Evolutionary conservation across 1,139 yeast species (phyloP), one percentile per base, ranked within the genome.

Genomic region (Lodderomyces jiufengensis): DNA sequence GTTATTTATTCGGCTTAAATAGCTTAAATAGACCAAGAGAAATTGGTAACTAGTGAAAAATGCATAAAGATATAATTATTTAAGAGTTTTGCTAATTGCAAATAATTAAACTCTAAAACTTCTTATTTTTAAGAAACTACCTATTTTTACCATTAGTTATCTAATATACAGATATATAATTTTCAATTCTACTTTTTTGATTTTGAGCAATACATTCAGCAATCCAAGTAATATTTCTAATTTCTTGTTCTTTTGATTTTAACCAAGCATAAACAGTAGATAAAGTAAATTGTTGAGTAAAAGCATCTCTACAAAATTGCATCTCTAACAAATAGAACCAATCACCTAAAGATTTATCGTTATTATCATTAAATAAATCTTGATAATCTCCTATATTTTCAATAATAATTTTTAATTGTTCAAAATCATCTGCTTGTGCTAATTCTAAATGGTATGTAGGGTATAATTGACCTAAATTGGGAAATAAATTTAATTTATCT

Each of bases 181-280:
- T 82, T 50, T 80, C 82, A 42, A 84, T 81, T 63, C 88, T 78
- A 54, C 80, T 85, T 62, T 83, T 82, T 68, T 84, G 95, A 54
- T 81, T 82, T 57, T 84, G 94, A 31, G 92, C 90, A n/a, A n/a
- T n/a, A 67, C 99, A 94, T 66, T 94, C 99, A 32, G 97, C 95
- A 44, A 94, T 90, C 20, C 98, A 94, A 15, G 97, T 86, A 46
- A 94, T 81, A 59, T 94, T 94, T 61, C 98, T 77, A 42, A 94
- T 78, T 62, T 94, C 99, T 64, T 94, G 98, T 63, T 94, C 98
- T 54, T 85, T 84, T 13, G 95, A 80, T 63, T 88, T 83, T 56
- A 94, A 76, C 95, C 97, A 92, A 5, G 97, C 96, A 92, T 96
- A 94, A 39, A 92, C 73, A 2, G 96, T 83, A 32, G 92, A 76